phyloP scores from a whole-genome alignment of 306 rosid genomes.

The Corylus avellana region DNA sequence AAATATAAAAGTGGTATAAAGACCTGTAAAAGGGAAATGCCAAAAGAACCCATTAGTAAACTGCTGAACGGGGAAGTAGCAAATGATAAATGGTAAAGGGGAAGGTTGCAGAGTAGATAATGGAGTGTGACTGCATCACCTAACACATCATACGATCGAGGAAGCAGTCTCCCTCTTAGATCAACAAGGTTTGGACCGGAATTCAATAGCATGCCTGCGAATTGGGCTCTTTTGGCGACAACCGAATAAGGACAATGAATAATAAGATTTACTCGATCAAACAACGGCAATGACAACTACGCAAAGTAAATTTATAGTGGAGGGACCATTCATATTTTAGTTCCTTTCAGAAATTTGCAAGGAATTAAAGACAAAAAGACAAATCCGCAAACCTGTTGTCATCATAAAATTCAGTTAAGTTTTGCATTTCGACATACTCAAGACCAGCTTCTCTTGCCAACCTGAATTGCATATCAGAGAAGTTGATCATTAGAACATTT shows the following conservation, averaged over 20 bases:
- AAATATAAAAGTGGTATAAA: conserved; percentile 85
- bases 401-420: conserved; percentile 86
- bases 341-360: neutral
- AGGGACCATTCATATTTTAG: neutral
- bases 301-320: neutral
- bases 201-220: conserved; percentile 67
- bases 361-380: conserved; percentile 11
- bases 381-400: conserved; percentile 74
- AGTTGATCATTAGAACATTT: conserved; percentile 5
- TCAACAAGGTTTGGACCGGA: conserved; percentile 76
- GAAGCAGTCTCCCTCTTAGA: conserved; percentile 89
- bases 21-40: conserved; percentile 55
- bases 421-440: conserved; percentile 93
- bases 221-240: conserved; percentile 65
- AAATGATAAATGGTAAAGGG: conserved; percentile 17
- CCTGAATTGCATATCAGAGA: conserved; percentile 42
- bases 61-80: conserved; percentile 9
- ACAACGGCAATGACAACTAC: neutral
- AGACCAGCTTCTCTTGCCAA: conserved; percentile 98
- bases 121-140: conserved; percentile 50
- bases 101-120: neutral
- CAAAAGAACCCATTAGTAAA: conserved; percentile 17
- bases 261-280: conserved; percentile 22
- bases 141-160: conserved; percentile 81
- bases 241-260: conserved; percentile 23